Percentiles rank a stretch among this genome's conserved stretches.
phyloP scores from a whole-genome alignment of 2,329 filamentous ascomycete species.

The Pseudogymnoascus sp. region DNA sequence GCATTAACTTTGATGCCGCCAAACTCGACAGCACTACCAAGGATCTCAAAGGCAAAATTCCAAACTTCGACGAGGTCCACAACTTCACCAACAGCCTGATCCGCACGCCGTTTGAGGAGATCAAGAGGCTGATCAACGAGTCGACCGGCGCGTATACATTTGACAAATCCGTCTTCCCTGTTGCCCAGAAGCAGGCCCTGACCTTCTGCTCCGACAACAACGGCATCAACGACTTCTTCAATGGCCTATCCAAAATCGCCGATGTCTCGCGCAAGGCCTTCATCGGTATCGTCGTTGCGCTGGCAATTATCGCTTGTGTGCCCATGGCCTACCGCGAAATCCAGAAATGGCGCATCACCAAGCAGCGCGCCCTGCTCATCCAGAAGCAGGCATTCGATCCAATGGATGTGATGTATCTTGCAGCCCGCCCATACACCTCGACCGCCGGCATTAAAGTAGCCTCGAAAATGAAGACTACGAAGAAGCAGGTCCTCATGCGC shows the following conservation, averaged over 20 bases:
- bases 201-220: slow-evolving; percentile 84
- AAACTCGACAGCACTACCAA: slow-evolving; percentile 61
- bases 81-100: slow-evolving; percentile 72
- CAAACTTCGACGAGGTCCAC: slow-evolving; percentile 73
- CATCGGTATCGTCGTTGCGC: slow-evolving; percentile 61
- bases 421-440: slow-evolving; percentile 70
- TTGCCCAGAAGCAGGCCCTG: slow-evolving; percentile 73
- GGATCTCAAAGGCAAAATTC: slow-evolving; percentile 69
- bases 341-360: slow-evolving; percentile 64
- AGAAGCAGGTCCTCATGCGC: slow-evolving; percentile 52
- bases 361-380: slow-evolving; percentile 59
- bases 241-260: slow-evolving; percentile 58
- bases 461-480: slow-evolving; percentile 50
- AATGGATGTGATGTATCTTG: slow-evolving; percentile 83
- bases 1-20: slow-evolving; percentile 58
- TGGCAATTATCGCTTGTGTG: slow-evolving; percentile 64
- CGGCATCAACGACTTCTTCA: slow-evolving; percentile 76
- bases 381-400: slow-evolving; percentile 60
- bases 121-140: slow-evolving; percentile 64
- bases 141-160: slow-evolving; percentile 68
- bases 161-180: slow-evolving; percentile 67
- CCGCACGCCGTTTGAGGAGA: slow-evolving; percentile 68
- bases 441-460: slow-evolving; percentile 62
- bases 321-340: slow-evolving; percentile 79
- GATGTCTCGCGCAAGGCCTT: slow-evolving; percentile 64